Conservation (phyloP, 768 basidiomycete species). For the Podaxis sp. region DNA sequence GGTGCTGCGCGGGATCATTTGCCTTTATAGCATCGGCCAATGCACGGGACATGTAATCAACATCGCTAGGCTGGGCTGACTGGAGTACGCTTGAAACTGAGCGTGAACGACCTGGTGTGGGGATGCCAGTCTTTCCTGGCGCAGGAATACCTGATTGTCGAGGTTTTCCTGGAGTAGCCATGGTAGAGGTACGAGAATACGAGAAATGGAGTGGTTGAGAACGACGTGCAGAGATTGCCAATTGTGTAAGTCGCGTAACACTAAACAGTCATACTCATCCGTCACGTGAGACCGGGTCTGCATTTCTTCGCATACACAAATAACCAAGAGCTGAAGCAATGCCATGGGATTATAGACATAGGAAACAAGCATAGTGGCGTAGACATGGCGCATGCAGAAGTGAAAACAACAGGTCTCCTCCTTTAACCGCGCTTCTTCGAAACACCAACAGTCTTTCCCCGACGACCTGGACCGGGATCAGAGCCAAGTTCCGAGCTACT, state of each 20-base stretch:
- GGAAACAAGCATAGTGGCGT: constrained; percentile 3
- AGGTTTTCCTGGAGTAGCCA: constrained; percentile 43
- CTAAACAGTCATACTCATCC: background rate
- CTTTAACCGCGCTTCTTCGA: constrained; percentile 80
- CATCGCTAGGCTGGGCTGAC: constrained; percentile 38
- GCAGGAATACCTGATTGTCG: constrained; percentile 43
- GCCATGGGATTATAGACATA: constrained; percentile 11
- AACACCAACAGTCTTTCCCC: constrained; percentile 95
- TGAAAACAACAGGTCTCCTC: background rate
- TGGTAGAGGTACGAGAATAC: constrained; percentile 16
- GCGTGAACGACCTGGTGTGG: constrained; percentile 70
- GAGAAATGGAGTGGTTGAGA: background rate
- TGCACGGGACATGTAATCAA: constrained; percentile 66
- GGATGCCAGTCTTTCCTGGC: constrained; percentile 47
- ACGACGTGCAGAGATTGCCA: constrained; percentile 8
- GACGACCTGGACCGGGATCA: constrained; percentile 61
- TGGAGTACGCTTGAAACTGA: constrained; percentile 57
- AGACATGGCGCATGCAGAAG: constrained; percentile 6
- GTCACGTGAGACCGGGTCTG: constrained; percentile 5
- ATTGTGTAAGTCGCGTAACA: constrained; percentile 13
- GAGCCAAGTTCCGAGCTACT: background rate
- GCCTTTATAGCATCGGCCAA: constrained; percentile 79
- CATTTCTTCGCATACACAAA: background rate
- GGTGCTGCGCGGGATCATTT: constrained; percentile 77
- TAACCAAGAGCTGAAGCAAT: background rate